Evolutionary conservation across 208 protist species (phyloP).

Genomic region (Wallacemonas sp.): DNA sequence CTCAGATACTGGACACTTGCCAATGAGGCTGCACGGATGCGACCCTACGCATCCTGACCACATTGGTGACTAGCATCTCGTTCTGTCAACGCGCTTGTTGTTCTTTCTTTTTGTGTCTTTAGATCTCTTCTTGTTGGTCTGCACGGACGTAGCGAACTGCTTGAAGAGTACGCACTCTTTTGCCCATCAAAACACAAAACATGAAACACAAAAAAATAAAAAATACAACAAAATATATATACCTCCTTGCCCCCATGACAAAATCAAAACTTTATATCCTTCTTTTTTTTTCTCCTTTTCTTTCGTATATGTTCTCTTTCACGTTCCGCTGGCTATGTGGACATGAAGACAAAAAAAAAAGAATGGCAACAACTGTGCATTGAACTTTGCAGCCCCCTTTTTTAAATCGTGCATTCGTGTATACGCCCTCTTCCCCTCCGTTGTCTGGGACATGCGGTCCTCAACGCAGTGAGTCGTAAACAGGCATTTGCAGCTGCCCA

Average conservation of each 20-base stretch:
- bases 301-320: background rate
- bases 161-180: too few species aligned
- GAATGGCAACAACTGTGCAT: background rate
- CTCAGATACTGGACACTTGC: too few species aligned
- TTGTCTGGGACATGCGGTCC: background rate
- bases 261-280: background rate
- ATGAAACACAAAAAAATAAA: background rate
- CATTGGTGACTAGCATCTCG: too few species aligned
- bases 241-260: background rate
- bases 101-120: too few species aligned
- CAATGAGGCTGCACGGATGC: too few species aligned
- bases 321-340: background rate
- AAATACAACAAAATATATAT: background rate
- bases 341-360: background rate
- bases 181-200: too few species aligned
- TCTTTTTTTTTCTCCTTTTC: conserved; percentile 12
- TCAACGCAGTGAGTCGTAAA: background rate
- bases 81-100: too few species aligned
- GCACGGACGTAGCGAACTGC: too few species aligned
- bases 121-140: too few species aligned
- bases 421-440: background rate
- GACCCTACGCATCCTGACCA: too few species aligned
- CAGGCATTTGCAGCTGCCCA: too few species aligned
- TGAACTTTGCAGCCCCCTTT: background rate
- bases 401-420: background rate